Conservation (phyloP, 1,284 basidiomycete genomes). For the Apiotrichum laibachii region DNA sequence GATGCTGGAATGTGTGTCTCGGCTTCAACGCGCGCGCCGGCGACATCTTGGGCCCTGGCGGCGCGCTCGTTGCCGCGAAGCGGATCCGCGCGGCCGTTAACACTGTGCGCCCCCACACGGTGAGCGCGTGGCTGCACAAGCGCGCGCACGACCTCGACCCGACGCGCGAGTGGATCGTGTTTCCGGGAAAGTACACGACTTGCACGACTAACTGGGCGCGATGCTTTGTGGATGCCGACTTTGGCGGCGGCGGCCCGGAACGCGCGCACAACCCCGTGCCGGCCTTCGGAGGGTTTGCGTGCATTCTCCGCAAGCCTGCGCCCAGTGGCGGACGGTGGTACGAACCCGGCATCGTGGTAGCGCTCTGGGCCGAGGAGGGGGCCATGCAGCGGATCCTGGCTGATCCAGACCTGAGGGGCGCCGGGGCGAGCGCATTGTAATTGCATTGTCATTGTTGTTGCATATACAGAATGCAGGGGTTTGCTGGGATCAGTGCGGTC, state of each 20-base stretch:
- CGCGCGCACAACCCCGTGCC: constrained; percentile 29
- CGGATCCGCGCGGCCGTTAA: constrained; percentile 44
- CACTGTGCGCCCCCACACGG: constrained; percentile 32
- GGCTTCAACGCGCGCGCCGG: constrained; percentile 48
- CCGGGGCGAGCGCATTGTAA: too few relatives aligned
- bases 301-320: constrained; percentile 4
- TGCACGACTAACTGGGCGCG: constrained; percentile 53
- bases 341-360: constrained; percentile 12
- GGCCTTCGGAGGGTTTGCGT: constrained; percentile 11
- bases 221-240: constrained; percentile 49
- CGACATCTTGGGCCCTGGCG: constrained; percentile 33
- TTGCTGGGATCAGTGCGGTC: background rate
- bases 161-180: constrained; percentile 51
- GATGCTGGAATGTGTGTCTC: constrained; percentile 36
- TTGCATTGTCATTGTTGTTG: too few relatives aligned
- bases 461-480: background rate
- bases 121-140: constrained; percentile 49
- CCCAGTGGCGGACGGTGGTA: constrained; percentile 7
- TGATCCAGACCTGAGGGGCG: constrained; percentile 9
- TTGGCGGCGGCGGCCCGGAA: constrained; percentile 43
- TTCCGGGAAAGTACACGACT: constrained; percentile 50
- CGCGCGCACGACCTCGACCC: constrained; percentile 48
- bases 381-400: constrained; percentile 10
- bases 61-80: background rate
- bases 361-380: constrained; percentile 14